Evolutionary conservation across 2,329 filamentous ascomycete genomes (phyloP).

Genomic region (Grosmannia huntii): DNA sequence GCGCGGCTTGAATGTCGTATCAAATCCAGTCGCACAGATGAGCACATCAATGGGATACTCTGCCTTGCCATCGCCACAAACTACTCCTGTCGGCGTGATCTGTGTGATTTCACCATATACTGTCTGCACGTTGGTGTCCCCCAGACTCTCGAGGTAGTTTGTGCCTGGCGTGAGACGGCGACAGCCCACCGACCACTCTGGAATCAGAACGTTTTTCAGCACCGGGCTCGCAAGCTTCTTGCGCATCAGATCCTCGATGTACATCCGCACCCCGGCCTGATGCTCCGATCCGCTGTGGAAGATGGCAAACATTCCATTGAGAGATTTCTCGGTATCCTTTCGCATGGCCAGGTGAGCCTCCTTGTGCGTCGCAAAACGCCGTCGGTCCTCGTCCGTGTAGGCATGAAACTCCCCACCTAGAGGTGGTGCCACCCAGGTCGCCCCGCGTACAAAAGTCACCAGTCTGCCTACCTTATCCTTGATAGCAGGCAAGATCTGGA

Average conservation of each 20-base stretch:
- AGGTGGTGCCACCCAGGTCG: conserved; percentile 11
- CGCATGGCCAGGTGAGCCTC: no score
- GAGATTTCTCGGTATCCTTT: no score
- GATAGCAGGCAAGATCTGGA: conserved; percentile 19
- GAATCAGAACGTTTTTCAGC: conserved; percentile 25
- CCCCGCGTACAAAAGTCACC: conserved; percentile 10
- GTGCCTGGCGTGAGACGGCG: conserved; percentile 28
- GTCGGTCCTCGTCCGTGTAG: conserved; percentile 9
- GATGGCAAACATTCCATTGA: not conserved
- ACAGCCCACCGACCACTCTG: conserved; percentile 30
- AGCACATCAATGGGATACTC: conserved; percentile 17
- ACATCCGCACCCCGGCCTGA: conserved; percentile 22
- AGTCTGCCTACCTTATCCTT: conserved; percentile 10
- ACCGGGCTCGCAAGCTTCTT: conserved; percentile 18
- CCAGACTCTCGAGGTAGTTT: conserved; percentile 29
- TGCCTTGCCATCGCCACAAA: conserved; percentile 16
- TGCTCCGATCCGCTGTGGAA: conserved; percentile 7
- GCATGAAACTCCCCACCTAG: conserved; percentile 11
- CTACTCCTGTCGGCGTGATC: conserved; percentile 19
- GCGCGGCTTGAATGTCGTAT: conserved; percentile 17
- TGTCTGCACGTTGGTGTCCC: conserved; percentile 30
- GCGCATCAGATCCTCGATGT: conserved; percentile 27
- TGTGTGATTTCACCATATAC: conserved; percentile 22
- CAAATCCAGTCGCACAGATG: conserved; percentile 27
- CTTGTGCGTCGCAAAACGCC: conserved; percentile 4